Conservation (phyloP, 23 red algal genomes). For the Chondrus crispus region DNA sequence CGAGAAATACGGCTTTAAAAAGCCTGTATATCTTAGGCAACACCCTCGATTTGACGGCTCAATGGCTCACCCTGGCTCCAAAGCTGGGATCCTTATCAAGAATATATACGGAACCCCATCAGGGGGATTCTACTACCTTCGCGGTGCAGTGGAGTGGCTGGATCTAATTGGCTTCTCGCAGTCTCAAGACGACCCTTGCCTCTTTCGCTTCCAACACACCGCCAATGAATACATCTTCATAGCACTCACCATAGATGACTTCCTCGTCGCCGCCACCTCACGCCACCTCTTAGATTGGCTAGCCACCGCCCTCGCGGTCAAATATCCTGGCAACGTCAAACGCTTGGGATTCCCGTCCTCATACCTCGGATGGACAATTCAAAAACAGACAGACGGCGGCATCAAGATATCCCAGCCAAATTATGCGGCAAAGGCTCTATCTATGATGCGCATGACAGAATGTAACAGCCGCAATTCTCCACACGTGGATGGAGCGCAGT, state of each 20-base stretch:
- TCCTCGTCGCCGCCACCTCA: constrained; percentile 16
- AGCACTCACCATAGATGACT: constrained; percentile 27
- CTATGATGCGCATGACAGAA: not conserved
- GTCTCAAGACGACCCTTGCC: constrained; percentile 10
- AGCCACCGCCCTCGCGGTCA: not conserved
- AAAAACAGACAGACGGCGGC: not conserved
- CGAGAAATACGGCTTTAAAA: not conserved
- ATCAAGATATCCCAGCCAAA: constrained; percentile 12
- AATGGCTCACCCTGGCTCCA: not conserved
- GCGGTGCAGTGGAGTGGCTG: not conserved
- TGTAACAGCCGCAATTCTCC: not conserved
- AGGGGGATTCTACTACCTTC: not conserved
- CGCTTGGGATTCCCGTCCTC: not conserved
- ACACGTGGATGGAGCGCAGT: not conserved
- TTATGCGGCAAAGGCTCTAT: not conserved
- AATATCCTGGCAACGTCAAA: not conserved
- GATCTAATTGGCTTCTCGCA: not conserved
- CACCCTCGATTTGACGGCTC: constrained; percentile 19
- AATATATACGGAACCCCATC: constrained; percentile 30
- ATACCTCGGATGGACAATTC: not conserved
- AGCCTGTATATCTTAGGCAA: constrained; percentile 25
- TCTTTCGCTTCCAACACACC: not conserved
- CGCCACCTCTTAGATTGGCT: not conserved
- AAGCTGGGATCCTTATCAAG: not conserved
- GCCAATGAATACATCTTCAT: not conserved